Conservation (phyloP, 495 filamentous ascomycete species). For the Trichoderma orchidacearum region DNA sequence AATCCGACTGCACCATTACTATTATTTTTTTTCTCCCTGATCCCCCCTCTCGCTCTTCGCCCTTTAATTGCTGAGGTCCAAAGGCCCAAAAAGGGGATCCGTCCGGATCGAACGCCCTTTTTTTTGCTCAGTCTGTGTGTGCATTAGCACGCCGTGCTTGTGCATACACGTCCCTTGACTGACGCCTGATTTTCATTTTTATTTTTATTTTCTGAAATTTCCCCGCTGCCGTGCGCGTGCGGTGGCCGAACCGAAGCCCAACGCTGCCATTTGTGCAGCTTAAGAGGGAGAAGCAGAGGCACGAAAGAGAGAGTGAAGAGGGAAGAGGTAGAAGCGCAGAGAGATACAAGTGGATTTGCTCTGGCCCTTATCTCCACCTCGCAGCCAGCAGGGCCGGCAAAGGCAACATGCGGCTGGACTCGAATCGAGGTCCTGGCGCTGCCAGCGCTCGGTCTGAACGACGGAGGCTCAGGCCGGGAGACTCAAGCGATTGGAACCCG, state of each 20-base stretch:
- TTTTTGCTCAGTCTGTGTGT: not conserved
- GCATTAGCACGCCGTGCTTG: no score
- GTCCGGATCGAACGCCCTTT: not conserved
- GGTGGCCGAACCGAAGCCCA: not conserved
- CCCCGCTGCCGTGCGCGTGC: not conserved
- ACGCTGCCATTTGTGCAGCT: not conserved
- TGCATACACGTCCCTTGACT: not conserved
- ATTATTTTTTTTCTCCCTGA: not conserved
- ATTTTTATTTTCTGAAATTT: not conserved
- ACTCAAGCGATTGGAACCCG: not conserved
- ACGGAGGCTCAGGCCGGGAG: not conserved
- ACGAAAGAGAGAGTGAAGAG: not conserved
- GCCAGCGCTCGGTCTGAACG: not conserved
- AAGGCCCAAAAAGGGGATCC: not conserved
- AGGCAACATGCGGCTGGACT: not conserved
- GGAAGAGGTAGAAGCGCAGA: not conserved
- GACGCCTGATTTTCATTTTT: not conserved
- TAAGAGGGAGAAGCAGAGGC: not conserved
- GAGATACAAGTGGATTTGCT: no score
- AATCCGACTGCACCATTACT: not conserved
- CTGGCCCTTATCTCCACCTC: not conserved
- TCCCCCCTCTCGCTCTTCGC: not conserved
- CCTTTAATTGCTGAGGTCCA: not conserved
- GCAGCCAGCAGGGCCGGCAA: not conserved
- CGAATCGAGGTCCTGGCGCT: not conserved